Conservation (phyloP, 768 basidiomycete genomes). For the Pluteus cervinus region DNA sequence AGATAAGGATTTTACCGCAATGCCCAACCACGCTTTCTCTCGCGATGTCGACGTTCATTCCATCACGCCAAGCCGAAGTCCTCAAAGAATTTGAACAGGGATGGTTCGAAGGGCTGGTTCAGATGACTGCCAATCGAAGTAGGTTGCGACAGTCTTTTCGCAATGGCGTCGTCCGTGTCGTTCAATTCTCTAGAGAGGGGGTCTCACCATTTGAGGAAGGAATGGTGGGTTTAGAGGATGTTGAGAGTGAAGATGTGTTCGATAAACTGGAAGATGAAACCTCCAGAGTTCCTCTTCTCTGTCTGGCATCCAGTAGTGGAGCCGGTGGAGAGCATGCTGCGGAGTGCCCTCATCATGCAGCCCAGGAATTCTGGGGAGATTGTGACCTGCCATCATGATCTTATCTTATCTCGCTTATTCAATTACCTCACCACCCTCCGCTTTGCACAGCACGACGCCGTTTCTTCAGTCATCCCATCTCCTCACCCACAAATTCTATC, state of each 20-base stretch:
- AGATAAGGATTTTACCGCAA: conserved; percentile 54
- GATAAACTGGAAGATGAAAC: conserved; percentile 11
- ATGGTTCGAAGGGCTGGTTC: conserved; percentile 55
- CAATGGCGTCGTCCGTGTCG: conserved; percentile 37
- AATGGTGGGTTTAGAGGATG: conserved; percentile 30
- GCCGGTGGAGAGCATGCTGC: conserved; percentile 22
- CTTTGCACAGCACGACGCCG: no score
- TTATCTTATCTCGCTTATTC: conserved; percentile 11
- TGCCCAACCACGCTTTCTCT: conserved; percentile 43
- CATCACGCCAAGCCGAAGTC: conserved; percentile 27
- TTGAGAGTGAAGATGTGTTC: conserved; percentile 25
- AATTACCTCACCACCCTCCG: conserved; percentile 4
- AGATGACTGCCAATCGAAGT: conserved; percentile 41
- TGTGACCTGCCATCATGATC: conserved; percentile 11
- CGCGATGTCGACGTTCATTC: conserved; percentile 34
- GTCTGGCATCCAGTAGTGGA: conserved; percentile 31
- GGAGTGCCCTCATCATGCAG: conserved; percentile 36
- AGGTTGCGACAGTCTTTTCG: conserved; percentile 40
- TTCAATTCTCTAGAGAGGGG: conserved; percentile 29
- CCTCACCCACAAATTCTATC: no score
- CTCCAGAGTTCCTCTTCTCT: conserved; percentile 28
- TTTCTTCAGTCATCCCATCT: no score
- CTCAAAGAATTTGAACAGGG: conserved; percentile 51
- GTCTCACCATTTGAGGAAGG: conserved; percentile 23
- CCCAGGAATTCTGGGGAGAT: conserved; percentile 27